Base-by-base conservation (phyloP, 176 grass and related monocot genomes). In the Aegilops sharonensis region DNA sequence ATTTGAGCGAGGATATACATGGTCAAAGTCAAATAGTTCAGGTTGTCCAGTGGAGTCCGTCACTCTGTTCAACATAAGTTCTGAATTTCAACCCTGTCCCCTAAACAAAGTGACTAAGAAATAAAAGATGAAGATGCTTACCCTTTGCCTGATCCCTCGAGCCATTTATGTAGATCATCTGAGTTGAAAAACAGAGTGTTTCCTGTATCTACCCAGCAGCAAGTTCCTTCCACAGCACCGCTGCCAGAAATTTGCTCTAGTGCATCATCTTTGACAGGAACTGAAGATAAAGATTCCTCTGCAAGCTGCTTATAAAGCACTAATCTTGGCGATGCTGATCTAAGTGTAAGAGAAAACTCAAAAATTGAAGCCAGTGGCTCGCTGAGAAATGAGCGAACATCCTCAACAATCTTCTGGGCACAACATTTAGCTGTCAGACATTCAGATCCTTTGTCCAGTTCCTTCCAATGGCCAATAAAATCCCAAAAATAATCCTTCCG, bases 21-120 rank as follows among this genome's bases (percentile, higher is more conserved):
- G 97, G 47, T 98, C 97, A 88, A 98, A 98, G 62, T 94, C 90
- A 92, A 98, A 98, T 87, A 94, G 61, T 88, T 95, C 90, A 95
- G 80, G 85, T 79, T 92, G 88, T 84, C 86, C 75, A 68, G 89
- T 35, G 77, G 88, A 91, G 11, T 84, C 83, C 73, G 39, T 43
- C 76, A 23, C 52, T 89, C 92, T 99, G 91, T 90, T 87, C 71
- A 90, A 75, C 74, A 92, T 76, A 88, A 75, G 43, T 81, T 68
- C 25, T 81, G 39, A 89, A 47, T 84, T 76, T 66, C 9, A 57
- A 68, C 85, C 48, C 37, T 80, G 64, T 32, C 72, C 83, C 69
- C 80, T 91, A 52, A 82, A n/a, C 15, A 72, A 83, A 80, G 47
- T 86, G 36, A 30, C 77, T 42, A 75, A 39, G 52, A 10, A 54